phyloP scores from a whole-genome alignment of 1,284 basidiomycete species.

The Jaminaea rosea region DNA sequence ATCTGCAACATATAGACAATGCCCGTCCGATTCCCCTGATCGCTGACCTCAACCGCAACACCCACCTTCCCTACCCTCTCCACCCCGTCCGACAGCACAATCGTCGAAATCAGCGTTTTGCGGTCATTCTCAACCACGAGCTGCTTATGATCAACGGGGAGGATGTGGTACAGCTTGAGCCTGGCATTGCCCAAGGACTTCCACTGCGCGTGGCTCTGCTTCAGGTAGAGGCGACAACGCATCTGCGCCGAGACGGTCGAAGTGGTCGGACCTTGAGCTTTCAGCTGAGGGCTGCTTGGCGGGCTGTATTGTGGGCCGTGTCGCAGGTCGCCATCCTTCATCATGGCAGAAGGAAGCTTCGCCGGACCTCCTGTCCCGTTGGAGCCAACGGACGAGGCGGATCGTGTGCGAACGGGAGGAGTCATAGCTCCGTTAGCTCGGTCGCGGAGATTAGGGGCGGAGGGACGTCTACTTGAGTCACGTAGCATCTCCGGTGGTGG shows the following conservation, averaged over 20 bases:
- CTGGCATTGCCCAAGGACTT: constrained; percentile 82
- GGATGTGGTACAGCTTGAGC: constrained; percentile 70
- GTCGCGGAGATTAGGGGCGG: constrained; percentile 29
- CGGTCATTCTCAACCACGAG: constrained; percentile 85
- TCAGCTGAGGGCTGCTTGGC: constrained; percentile 6
- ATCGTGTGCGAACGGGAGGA: constrained; percentile 13
- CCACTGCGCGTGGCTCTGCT: constrained; percentile 93
- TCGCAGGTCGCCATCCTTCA: constrained; percentile 3
- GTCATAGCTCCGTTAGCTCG: constrained; percentile 10
- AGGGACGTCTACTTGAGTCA: constrained; percentile 18
- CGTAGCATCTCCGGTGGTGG: constrained; percentile 4
- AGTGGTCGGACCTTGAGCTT: constrained; percentile 10
- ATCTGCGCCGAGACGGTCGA: constrained; percentile 68
- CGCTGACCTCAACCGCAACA: constrained; percentile 88
- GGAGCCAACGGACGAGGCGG: constrained; percentile 18
- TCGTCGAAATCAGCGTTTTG: constrained; percentile 74
- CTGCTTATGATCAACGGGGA: constrained; percentile 82
- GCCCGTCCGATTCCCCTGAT: constrained; percentile 80
- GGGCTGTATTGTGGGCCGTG: constrained; percentile 3
- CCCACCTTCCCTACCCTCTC: constrained; percentile 96
- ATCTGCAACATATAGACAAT: constrained; percentile 85
- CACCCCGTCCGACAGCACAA: constrained; percentile 88
- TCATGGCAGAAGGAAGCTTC: constrained; percentile 8
- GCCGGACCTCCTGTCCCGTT: constrained; percentile 2
- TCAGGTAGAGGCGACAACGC: constrained; percentile 96